Conservation (phyloP, 352 stramenopile species). For the Globisporangium emineosum region DNA sequence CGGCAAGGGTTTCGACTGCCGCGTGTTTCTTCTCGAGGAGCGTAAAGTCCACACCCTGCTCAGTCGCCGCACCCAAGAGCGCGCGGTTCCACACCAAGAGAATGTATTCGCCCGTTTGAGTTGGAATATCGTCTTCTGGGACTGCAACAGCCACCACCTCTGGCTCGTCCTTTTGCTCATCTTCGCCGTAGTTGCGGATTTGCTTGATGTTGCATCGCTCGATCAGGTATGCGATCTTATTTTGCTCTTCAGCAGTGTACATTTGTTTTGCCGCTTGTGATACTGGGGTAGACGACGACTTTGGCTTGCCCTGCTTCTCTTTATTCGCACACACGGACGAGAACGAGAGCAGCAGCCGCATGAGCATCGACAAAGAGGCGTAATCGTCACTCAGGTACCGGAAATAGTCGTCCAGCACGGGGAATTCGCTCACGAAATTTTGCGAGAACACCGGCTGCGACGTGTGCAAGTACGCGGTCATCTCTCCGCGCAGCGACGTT, state of each 20-base stretch:
- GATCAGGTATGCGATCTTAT: conserved; percentile 28
- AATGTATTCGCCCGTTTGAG: conserved; percentile 17
- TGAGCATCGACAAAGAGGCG: conserved; percentile 58
- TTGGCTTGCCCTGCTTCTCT: conserved; percentile 2
- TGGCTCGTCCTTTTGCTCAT: background rate
- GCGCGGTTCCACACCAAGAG: conserved; percentile 36
- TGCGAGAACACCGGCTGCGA: conserved; percentile 48
- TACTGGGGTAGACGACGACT: background rate
- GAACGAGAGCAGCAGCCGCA: conserved; percentile 56
- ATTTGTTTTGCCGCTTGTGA: background rate
- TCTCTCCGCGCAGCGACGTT: conserved; percentile 48
- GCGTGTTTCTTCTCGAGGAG: conserved; percentile 27
- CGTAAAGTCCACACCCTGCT: conserved; percentile 38
- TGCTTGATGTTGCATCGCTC: conserved; percentile 23
- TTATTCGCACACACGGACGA: conserved; percentile 25
- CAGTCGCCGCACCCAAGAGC: conserved; percentile 21
- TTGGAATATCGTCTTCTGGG: background rate
- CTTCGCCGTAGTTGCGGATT: background rate
- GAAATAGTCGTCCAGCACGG: conserved; percentile 59
- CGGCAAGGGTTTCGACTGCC: background rate
- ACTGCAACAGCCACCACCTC: background rate
- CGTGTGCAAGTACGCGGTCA: conserved; percentile 65
- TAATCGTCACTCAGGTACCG: conserved; percentile 63
- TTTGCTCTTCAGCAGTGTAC: conserved; percentile 27
- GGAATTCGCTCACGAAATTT: conserved; percentile 55